A percentile compares a stretch with the other conserved stretches of the same genome.
These are phyloP conservation scores for Pulicaria dysenterica DNA, from an alignment of 129 eudicot species.

Conservation along the genomic window DNA sequence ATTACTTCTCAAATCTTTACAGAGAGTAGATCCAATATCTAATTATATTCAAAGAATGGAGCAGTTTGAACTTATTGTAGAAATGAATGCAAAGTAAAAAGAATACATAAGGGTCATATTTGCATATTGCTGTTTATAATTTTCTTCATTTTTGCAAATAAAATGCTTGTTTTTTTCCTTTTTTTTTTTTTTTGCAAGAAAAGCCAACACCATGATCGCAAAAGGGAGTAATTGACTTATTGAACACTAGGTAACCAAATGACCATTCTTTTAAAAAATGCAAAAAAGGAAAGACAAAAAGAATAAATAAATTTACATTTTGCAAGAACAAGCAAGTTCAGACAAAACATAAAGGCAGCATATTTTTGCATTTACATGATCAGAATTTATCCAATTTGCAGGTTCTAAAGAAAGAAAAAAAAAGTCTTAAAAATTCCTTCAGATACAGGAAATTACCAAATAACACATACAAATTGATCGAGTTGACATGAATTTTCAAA, in stretches of 20 bases:
- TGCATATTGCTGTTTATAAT: background rate
- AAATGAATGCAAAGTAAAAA: background rate
- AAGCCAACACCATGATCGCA: background rate
- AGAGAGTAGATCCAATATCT: constrained; percentile 12
- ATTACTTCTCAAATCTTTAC: constrained; percentile 20
- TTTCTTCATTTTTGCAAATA: constrained; percentile 4
- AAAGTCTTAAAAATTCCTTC: background rate
- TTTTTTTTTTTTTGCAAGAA: background rate
- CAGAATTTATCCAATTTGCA: background rate
- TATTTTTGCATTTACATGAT: background rate
- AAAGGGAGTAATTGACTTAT: constrained; percentile 2
- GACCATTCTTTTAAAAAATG: background rate
- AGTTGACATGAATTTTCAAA: background rate
- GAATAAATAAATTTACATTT: background rate
- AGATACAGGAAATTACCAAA: constrained; percentile 5
- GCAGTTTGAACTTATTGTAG: background rate
- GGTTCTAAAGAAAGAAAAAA: background rate
- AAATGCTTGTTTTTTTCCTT: background rate
- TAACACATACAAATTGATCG: constrained; percentile 2
- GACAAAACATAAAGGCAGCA: constrained; percentile 4
- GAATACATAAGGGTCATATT: background rate
- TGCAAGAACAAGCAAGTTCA: constrained; percentile 6
- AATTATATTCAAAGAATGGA: background rate
- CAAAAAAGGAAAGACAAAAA: background rate
- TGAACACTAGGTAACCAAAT: background rate